These are phyloP conservation scores for Leishmania arabica DNA, from an alignment of 208 protist species.

Conservation along the genomic window DNA sequence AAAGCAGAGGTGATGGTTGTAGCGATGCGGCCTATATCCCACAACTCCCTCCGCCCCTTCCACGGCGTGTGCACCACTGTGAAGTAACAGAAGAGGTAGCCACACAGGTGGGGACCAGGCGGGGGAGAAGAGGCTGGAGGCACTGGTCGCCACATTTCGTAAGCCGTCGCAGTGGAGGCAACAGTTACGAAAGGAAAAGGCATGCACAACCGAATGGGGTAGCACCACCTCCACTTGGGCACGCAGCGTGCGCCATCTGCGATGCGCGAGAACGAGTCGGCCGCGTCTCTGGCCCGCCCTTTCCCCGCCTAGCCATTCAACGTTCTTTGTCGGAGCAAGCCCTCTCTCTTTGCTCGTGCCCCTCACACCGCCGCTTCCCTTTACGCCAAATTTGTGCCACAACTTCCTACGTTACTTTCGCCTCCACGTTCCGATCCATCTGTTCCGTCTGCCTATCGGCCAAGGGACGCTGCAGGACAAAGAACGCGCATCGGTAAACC, in stretches of 20 bases:
- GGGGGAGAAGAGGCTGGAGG: not conserved
- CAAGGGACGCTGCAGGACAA: constrained; percentile 76
- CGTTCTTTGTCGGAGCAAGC: not conserved
- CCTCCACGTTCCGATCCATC: constrained; percentile 8
- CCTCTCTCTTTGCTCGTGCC: not conserved
- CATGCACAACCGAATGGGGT: not conserved
- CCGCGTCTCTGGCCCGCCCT: not conserved
- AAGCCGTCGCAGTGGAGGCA: not conserved
- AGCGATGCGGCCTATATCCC: not conserved
- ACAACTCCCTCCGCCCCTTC: not conserved
- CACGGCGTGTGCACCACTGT: not conserved
- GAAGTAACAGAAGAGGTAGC: not conserved
- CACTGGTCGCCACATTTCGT: not conserved
- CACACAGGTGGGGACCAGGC: not conserved
- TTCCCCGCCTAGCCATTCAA: not conserved
- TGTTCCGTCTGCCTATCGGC: constrained; percentile 17
- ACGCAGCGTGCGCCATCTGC: not conserved
- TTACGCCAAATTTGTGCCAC: not conserved
- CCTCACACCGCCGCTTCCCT: not conserved
- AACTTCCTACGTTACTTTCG: not conserved
- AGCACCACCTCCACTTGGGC: not conserved
- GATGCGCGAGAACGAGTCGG: not conserved
- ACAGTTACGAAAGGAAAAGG: not conserved
- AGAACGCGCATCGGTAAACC: constrained; percentile 91
- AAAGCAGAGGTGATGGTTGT: not conserved